Conservation (phyloP, 768 basidiomycete species). For the Lentinula boryana region DNA sequence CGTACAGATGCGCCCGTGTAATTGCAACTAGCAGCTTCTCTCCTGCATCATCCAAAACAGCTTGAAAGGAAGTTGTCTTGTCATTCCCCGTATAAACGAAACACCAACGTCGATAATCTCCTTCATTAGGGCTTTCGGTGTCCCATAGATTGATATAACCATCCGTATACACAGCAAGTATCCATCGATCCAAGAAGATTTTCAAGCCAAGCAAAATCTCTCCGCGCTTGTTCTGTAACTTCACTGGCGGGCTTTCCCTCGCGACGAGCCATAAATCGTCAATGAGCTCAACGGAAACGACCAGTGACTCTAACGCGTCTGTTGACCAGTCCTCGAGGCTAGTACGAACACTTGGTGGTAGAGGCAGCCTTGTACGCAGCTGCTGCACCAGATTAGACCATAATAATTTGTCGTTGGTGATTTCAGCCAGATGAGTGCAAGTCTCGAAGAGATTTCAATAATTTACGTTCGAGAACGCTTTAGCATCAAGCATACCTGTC, state of each 20-base stretch:
- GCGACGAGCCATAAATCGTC: slow-evolving; percentile 1
- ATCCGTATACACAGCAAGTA: slow-evolving; percentile 37
- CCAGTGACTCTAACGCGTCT: background rate
- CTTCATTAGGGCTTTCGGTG: slow-evolving; percentile 4
- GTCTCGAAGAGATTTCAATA: slow-evolving; percentile 9
- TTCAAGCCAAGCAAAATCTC: slow-evolving; percentile 28
- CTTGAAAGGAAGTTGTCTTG: slow-evolving; percentile 14
- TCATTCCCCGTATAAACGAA: slow-evolving; percentile 1
- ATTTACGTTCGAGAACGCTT: background rate
- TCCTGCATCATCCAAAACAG: slow-evolving; percentile 14
- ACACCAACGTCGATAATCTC: background rate
- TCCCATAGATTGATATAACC: slow-evolving; percentile 40
- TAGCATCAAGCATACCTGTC: slow-evolving; percentile 11
- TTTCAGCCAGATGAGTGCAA: slow-evolving; percentile 7
- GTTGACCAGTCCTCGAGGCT: background rate
- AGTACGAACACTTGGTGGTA: slow-evolving; percentile 5
- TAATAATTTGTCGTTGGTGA: slow-evolving; percentile 12
- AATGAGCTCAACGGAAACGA: background rate
- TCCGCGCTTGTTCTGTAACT: background rate
- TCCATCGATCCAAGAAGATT: slow-evolving; percentile 40
- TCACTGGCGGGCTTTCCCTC: background rate
- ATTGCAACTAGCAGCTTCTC: slow-evolving; percentile 18
- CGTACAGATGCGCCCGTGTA: slow-evolving; percentile 14
- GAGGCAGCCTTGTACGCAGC: slow-evolving; percentile 6
- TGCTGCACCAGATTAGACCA: slow-evolving; percentile 14